Evolutionary conservation across 345 rosid species (phyloP), one percentile per base, ranked within the genome.

Genomic region (Hibiscus mutabilis): DNA sequence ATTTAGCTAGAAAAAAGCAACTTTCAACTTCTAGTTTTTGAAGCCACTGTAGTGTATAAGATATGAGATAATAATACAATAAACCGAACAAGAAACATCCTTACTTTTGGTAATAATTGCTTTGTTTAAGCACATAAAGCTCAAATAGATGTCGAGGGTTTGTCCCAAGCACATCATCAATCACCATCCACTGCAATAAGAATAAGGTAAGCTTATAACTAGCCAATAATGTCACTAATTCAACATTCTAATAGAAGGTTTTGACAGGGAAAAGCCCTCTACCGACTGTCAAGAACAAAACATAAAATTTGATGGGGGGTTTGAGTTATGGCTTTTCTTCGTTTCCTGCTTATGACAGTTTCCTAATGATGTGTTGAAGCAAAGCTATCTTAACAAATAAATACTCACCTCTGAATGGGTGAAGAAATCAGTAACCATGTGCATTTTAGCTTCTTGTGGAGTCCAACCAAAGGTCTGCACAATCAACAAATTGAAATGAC

Each of bases 111-210:
- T 87, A 86, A 79, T 85, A 78, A 80, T 81, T 92, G 80, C 87
- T 86, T 80, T 88, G 98, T 66, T 96, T 91, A 79, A 96, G 96
- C 2, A 90, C 89, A 76, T 92, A 91, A 77, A 96, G 90, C 86
- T 92, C 98, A n/a, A 92, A 91, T 27, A 96, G 86, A 86, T 91
- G 98, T 52, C 96, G 88, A 37, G 96, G 87, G 70, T 85, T 92
- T 71, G 99, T 73, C 35, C 98, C 97, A 29, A 92, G 91, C 74
- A 96, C 98, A 82, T 92, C 97, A 71, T 86, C 83, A 70, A 96
- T 79, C 81, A 92, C 81, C 25, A 80, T 73, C 98, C 97, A 92
- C 99, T 91, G 72, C 76, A 87, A 71, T 67, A 67, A 46, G 52
- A 66, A 13, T 51, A 66, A 79, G 24, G 53, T 22, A 16, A 68